Evolutionary conservation across 345 rosid genomes (phyloP), one percentile per base, ranked within the genome.

Genomic region (Citrus reticulata): DNA sequence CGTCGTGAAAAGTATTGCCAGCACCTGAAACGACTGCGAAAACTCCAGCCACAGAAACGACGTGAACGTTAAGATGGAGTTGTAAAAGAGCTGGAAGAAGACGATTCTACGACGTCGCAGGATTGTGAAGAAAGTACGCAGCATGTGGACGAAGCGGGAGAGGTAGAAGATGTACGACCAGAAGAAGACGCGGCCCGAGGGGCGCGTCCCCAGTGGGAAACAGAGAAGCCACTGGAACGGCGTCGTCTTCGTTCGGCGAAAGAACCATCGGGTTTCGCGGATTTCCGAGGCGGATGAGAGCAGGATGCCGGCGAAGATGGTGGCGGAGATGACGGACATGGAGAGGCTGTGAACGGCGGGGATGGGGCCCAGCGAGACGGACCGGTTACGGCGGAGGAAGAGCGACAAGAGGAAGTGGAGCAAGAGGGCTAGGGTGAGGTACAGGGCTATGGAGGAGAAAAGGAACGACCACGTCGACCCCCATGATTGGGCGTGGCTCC

Each of bases 171-270:
- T 80, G 82, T 95, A 95, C 0, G 98, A 95, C 98, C 98, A 95
- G 88, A 95, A 95, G 87, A 95, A 95, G 74, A 95, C 98, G 5
- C 98, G 97, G 16, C 98, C 98, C 0, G 98, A 93, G 3, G 98
- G 95, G 3, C 98, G 91, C 22, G 95, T 95, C 0, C 98, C 98
- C 22, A 91, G 88, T 0, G 98, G 98, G 73, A 93, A 95, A 77
- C 98, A 95, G 72, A 95, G 95, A 34, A 95, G 90, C 98, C 98
- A 95, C 67, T 93, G 98, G 57, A 93, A 83, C 2, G 98, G 91
- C 66, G 96, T 90, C 76, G 96, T 91, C 46, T 85, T 88, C 42
- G 88, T 80, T 0, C 95, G 91, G 0, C 93, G 83, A 93, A 95
- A 92, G 57, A 91, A 81, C 98, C 98, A 95, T 17, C 94, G 82